These are phyloP conservation scores for Backusella westeae DNA, from an alignment of 192 early-diverging fungal genomes.

Conservation along the genomic window DNA sequence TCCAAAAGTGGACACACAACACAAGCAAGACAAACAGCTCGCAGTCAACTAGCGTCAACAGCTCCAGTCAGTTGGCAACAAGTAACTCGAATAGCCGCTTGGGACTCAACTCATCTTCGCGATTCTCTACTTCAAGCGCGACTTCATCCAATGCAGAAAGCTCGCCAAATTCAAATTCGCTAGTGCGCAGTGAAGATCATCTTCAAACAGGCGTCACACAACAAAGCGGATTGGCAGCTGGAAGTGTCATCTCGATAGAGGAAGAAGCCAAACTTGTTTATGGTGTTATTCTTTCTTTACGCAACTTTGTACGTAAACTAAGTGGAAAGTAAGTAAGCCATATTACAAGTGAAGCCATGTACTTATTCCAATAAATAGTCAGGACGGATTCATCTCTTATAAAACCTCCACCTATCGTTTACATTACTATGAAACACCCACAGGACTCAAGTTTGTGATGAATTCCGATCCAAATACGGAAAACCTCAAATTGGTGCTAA, in stretches of 20 bases:
- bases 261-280: slow-evolving; percentile 96
- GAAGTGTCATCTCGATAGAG: slow-evolving; percentile 57
- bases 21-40: slow-evolving; percentile 15
- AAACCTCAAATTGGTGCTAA: slow-evolving; percentile 66
- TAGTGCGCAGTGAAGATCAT: slow-evolving; percentile 17
- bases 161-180: slow-evolving; percentile 23
- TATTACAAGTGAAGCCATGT: background rate
- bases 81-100: slow-evolving; percentile 29
- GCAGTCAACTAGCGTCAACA: slow-evolving; percentile 27
- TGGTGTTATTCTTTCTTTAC: slow-evolving; percentile 88
- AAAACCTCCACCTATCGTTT: slow-evolving; percentile 84
- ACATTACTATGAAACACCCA: slow-evolving; percentile 89
- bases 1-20: slow-evolving; percentile 70
- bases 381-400: slow-evolving; percentile 72
- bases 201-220: slow-evolving; percentile 27
- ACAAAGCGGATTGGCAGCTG: slow-evolving; percentile 38
- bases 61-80: slow-evolving; percentile 27
- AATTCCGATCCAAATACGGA: slow-evolving; percentile 74
- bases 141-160: slow-evolving; percentile 26
- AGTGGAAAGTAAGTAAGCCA: slow-evolving; percentile 41
- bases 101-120: slow-evolving; percentile 43
- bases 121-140: slow-evolving; percentile 33
- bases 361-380: slow-evolving; percentile 22
- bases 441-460: slow-evolving; percentile 85
- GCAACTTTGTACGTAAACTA: slow-evolving; percentile 87